Evolutionary conservation across 495 filamentous ascomycete species (phyloP).

Genomic region (Glarea lozoyensis): DNA sequence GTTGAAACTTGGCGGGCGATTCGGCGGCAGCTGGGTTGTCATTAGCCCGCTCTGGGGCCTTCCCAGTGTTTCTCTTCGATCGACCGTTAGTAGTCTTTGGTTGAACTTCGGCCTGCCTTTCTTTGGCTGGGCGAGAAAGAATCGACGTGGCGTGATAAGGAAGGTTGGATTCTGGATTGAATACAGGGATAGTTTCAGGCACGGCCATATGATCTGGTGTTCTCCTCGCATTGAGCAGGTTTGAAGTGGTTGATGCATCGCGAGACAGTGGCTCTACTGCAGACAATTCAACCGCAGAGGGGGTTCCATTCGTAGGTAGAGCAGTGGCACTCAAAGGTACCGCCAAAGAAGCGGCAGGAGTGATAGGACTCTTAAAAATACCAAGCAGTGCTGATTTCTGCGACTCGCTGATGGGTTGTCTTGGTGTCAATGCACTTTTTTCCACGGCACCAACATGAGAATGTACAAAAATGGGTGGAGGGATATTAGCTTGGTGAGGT

Average conservation of each 20-base stretch:
- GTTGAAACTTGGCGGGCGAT: constrained; percentile 41
- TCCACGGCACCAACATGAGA: constrained; percentile 9
- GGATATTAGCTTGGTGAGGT: neutral
- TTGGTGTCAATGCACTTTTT: constrained; percentile 8
- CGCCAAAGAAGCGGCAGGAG: constrained; percentile 11
- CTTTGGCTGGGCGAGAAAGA: constrained; percentile 9
- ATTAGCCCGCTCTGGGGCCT: neutral
- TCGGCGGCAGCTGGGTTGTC: neutral
- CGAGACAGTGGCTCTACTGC: constrained; percentile 17
- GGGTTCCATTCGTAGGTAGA: constrained; percentile 13
- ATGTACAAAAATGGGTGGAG: constrained; percentile 10
- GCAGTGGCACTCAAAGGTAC: constrained; percentile 10
- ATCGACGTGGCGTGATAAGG: constrained; percentile 15
- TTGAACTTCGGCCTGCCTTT: constrained; percentile 15
- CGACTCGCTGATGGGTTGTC: constrained; percentile 28
- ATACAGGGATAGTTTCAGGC: constrained; percentile 11
- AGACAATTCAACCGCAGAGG: constrained; percentile 16
- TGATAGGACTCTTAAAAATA: constrained; percentile 36
- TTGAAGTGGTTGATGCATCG: constrained; percentile 12
- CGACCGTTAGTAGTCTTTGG: constrained; percentile 8
- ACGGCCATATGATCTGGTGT: constrained; percentile 1
- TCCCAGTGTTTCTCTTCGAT: constrained; percentile 14
- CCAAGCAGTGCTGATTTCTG: constrained; percentile 36
- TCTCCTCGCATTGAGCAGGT: constrained; percentile 10
- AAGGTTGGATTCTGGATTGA: constrained; percentile 18